Percentiles rank a stretch among this genome's conserved stretches.
Conservation (phyloP, 495 filamentous ascomycete species). For the Aspergillus affinis region DNA sequence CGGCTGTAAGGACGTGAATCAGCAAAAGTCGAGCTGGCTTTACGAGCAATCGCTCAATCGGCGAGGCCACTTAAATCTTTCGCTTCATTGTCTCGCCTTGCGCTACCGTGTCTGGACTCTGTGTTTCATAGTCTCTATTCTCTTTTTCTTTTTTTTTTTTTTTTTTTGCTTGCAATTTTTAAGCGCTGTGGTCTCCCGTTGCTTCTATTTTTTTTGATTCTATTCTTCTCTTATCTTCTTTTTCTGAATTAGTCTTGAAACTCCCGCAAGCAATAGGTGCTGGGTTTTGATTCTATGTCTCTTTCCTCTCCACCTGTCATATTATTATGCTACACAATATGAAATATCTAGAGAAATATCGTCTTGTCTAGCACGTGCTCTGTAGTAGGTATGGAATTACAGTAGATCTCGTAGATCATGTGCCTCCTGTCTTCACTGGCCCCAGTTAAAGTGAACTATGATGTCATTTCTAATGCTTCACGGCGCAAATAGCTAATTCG, state of each 20-base stretch:
- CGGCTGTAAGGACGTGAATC: slow-evolving; percentile 13
- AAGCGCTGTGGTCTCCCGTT: background rate
- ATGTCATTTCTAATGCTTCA: background rate
- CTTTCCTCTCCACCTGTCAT: background rate
- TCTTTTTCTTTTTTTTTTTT: slow-evolving; percentile 4
- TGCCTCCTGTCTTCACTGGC: no score
- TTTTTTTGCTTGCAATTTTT: background rate
- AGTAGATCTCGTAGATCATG: no score
- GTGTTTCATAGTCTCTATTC: background rate
- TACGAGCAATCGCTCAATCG: slow-evolving; percentile 4
- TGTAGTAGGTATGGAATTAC: background rate
- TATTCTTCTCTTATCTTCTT: no score
- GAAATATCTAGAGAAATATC: background rate
- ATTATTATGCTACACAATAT: background rate
- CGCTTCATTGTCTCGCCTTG: background rate
- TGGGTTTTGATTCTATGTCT: background rate
- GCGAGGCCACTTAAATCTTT: slow-evolving; percentile 7
- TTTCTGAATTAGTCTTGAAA: background rate
- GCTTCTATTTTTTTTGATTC: background rate
- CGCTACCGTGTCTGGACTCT: background rate
- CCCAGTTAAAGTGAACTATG: background rate
- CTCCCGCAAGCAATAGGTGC: background rate
- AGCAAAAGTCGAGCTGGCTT: slow-evolving; percentile 3
- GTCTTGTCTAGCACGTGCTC: background rate
- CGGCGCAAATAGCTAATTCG: background rate